These are phyloP conservation scores for Boletales sp. DNA, from an alignment of 768 basidiomycete genomes.

Conservation along the genomic window DNA sequence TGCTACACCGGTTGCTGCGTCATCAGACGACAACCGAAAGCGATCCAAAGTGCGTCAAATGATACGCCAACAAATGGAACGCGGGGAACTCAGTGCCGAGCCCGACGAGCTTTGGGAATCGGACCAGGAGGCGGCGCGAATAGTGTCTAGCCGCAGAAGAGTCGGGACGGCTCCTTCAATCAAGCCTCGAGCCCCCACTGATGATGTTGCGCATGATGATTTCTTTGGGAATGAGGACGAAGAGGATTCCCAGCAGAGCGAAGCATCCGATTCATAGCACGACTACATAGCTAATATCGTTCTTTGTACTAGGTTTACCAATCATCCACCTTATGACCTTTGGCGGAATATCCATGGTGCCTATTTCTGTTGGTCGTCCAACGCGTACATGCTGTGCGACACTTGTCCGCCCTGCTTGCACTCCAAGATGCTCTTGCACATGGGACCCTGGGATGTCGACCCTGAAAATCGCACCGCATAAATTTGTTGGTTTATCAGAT, in stretches of 20 bases:
- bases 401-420: too few species aligned
- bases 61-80: constrained; percentile 58
- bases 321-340: constrained; percentile 35
- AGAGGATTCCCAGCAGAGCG: constrained; percentile 13
- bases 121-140: constrained; percentile 6
- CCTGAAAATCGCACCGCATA: too few species aligned
- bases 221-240: constrained; percentile 29
- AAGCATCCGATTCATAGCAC: constrained; percentile 12
- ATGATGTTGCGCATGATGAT: constrained; percentile 19
- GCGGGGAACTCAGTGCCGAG: constrained; percentile 52
- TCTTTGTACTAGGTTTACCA: constrained; percentile 39
- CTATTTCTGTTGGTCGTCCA: neutral
- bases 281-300: constrained; percentile 4
- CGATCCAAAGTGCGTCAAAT: constrained; percentile 57
- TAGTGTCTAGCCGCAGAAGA: neutral
- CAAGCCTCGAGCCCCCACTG: constrained; percentile 5
- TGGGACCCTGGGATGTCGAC: too few species aligned
- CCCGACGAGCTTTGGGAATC: constrained; percentile 47
- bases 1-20: constrained; percentile 4
- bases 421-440: too few species aligned
- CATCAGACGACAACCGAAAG: constrained; percentile 37
- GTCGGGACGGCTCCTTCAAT: neutral
- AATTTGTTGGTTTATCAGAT: too few species aligned
- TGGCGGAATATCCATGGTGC: neutral
- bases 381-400: neutral